These are phyloP conservation scores for Mrakia blollopis DNA, from an alignment of 768 basidiomycete species.

Conservation along the genomic window DNA sequence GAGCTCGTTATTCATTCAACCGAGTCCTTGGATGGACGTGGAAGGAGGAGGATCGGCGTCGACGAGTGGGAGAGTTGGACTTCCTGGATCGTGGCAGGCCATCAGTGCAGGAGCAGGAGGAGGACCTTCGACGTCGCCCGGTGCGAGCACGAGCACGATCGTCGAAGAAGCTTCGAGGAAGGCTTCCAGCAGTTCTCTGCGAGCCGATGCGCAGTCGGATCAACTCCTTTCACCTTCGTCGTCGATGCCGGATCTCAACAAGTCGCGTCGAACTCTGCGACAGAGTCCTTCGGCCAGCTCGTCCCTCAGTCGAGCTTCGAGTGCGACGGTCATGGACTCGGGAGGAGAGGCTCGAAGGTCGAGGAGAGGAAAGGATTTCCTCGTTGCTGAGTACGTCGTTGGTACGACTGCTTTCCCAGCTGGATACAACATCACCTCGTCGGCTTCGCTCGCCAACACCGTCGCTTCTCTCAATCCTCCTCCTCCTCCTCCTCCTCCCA, in stretches of 20 bases:
- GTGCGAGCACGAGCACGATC: not conserved
- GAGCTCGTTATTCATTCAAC: conserved; percentile 12
- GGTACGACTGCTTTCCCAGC: conserved; percentile 74
- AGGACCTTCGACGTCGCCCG: not conserved
- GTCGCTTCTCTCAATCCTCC: not conserved
- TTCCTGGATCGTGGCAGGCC: conserved; percentile 19
- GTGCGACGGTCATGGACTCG: conserved; percentile 21
- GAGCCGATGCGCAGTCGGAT: conserved; percentile 3
- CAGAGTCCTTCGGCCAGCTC: conserved; percentile 5
- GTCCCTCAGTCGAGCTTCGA: conserved; percentile 25
- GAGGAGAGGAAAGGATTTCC: conserved; percentile 55
- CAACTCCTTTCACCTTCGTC: conserved; percentile 2
- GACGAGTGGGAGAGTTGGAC: not conserved
- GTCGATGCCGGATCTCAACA: conserved; percentile 12
- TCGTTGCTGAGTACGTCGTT: conserved; percentile 72
- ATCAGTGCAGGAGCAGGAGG: not conserved
- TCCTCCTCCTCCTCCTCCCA: conserved; percentile 6
- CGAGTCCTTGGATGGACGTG: not conserved
- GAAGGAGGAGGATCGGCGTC: not conserved
- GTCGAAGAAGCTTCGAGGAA: not conserved
- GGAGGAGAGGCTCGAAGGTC: conserved; percentile 37
- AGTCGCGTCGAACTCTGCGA: not conserved
- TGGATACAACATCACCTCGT: conserved; percentile 57
- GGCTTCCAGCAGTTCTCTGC: conserved; percentile 14
- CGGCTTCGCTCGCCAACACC: not conserved